These are phyloP conservation scores for Aspergillus sp. DNA, from an alignment of 2,329 filamentous ascomycete species.

Conservation along the genomic window DNA sequence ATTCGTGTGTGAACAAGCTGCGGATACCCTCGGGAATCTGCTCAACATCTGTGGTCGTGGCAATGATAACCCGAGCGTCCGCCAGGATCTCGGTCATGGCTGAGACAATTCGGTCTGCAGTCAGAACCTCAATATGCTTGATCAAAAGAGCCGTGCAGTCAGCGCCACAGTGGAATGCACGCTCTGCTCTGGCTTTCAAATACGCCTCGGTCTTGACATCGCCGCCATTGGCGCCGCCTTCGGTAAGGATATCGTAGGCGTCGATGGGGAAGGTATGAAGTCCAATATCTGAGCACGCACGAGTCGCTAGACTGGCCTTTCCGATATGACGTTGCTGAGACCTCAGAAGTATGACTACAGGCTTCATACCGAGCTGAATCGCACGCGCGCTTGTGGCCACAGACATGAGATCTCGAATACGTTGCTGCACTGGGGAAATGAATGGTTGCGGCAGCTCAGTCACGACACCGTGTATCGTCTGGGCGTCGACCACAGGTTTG, in stretches of 20 bases:
- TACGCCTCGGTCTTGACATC: slow-evolving; percentile 95
- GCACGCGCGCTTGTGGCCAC: slow-evolving; percentile 86
- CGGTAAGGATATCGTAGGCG: slow-evolving; percentile 90
- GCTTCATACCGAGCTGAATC: slow-evolving; percentile 81
- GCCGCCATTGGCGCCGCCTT: slow-evolving; percentile 79
- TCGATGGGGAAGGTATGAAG: slow-evolving; percentile 87
- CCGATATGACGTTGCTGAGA: slow-evolving; percentile 94
- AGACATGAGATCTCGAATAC: slow-evolving; percentile 79
- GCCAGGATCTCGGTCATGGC: slow-evolving; percentile 80
- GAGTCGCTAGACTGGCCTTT: slow-evolving; percentile 74
- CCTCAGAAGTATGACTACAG: slow-evolving; percentile 81
- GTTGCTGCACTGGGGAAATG: slow-evolving; percentile 63
- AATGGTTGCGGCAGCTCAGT: slow-evolving; percentile 44
- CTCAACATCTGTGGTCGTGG: slow-evolving; percentile 92
- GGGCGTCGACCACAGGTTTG: slow-evolving; percentile 35
- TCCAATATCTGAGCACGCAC: slow-evolving; percentile 83
- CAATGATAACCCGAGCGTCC: slow-evolving; percentile 80
- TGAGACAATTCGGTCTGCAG: slow-evolving; percentile 83
- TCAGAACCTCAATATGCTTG: slow-evolving; percentile 85
- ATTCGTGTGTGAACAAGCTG: slow-evolving; percentile 89
- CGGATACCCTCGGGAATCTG: slow-evolving; percentile 89
- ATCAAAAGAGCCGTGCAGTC: slow-evolving; percentile 83
- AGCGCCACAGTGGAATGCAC: slow-evolving; percentile 83
- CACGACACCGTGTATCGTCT: slow-evolving; percentile 37
- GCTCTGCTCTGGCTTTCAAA: slow-evolving; percentile 80